These are phyloP conservation scores for Daldinia grandis DNA, from an alignment of 495 filamentous ascomycete species.

Conservation along the genomic window DNA sequence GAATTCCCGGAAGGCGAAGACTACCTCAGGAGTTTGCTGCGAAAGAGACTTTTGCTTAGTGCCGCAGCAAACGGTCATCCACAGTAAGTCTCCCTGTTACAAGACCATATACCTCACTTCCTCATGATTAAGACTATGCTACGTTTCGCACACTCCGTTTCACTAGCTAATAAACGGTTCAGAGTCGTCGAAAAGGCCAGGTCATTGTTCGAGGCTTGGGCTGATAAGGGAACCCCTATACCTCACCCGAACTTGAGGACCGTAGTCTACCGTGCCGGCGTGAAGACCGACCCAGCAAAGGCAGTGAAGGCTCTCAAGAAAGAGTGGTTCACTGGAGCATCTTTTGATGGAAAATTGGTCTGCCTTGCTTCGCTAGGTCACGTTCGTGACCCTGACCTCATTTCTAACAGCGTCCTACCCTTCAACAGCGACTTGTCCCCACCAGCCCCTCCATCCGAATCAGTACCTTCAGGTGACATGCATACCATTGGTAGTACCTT, in stretches of 20 bases:
- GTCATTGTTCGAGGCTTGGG: slow-evolving; percentile 78
- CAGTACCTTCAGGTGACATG: slow-evolving; percentile 72
- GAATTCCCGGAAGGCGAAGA: slow-evolving; percentile 77
- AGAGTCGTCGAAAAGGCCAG: slow-evolving; percentile 75
- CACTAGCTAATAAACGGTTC: slow-evolving; percentile 21
- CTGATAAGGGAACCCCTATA: slow-evolving; percentile 70
- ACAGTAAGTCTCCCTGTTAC: slow-evolving; percentile 58
- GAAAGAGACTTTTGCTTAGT: slow-evolving; percentile 77
- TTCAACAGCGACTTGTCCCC: slow-evolving; percentile 80
- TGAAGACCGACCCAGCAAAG: slow-evolving; percentile 70
- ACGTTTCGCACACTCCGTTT: not conserved
- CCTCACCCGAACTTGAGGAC: slow-evolving; percentile 77
- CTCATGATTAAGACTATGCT: not conserved
- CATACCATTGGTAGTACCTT: slow-evolving; percentile 79
- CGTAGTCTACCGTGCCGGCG: slow-evolving; percentile 80
- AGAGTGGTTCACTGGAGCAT: slow-evolving; percentile 80
- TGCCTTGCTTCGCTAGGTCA: slow-evolving; percentile 79
- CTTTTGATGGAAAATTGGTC: slow-evolving; percentile 90
- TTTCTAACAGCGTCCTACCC: slow-evolving; percentile 75
- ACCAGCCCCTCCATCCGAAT: slow-evolving; percentile 55
- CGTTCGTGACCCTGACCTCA: slow-evolving; percentile 71
- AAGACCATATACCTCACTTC: not conserved
- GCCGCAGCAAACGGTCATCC: slow-evolving; percentile 79
- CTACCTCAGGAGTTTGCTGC: slow-evolving; percentile 80
- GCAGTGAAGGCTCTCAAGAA: slow-evolving; percentile 77